Evolutionary conservation across 1,284 basidiomycete genomes (phyloP).

Genomic region (Grifola frondosa): DNA sequence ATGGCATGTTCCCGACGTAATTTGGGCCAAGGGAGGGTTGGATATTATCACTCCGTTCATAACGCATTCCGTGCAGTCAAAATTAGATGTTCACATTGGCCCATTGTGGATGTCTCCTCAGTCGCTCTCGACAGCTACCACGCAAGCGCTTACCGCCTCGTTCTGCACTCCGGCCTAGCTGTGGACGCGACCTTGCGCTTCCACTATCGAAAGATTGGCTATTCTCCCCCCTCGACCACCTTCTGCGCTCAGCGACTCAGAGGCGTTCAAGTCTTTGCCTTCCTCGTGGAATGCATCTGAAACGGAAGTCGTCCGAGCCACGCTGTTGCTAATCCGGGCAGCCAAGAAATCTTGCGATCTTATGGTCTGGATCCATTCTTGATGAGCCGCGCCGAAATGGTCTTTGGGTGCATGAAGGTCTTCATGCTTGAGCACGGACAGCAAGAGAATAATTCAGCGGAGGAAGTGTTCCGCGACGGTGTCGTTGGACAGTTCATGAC

Average conservation of each 20-base stretch:
- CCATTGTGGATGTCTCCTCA: slow-evolving; percentile 47
- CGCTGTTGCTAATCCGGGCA: slow-evolving; percentile 29
- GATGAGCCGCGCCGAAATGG: slow-evolving; percentile 52
- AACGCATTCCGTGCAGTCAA: slow-evolving; percentile 39
- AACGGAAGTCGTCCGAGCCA: slow-evolving; percentile 70
- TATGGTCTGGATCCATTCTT: slow-evolving; percentile 43
- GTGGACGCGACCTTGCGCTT: slow-evolving; percentile 44
- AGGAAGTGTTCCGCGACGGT: slow-evolving; percentile 72
- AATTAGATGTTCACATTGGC: slow-evolving; percentile 38
- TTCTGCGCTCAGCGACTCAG: slow-evolving; percentile 77
- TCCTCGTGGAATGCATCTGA: slow-evolving; percentile 80
- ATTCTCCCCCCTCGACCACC: slow-evolving; percentile 73
- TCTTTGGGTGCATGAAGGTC: slow-evolving; percentile 87
- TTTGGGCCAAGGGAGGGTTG: slow-evolving; percentile 56
- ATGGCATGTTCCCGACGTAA: slow-evolving; percentile 36
- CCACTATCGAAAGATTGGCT: slow-evolving; percentile 77
- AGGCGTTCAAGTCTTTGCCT: slow-evolving; percentile 71
- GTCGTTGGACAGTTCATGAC: slow-evolving; percentile 60
- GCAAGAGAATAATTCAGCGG: slow-evolving; percentile 47
- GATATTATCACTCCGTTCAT: slow-evolving; percentile 62
- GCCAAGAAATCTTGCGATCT: slow-evolving; percentile 35
- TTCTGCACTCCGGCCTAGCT: slow-evolving; percentile 21
- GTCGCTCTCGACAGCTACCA: slow-evolving; percentile 55
- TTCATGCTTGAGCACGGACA: slow-evolving; percentile 91
- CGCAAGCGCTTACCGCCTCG: slow-evolving; percentile 52